These are phyloP conservation scores for Verticillium dahliae DNA, from an alignment of 2,329 filamentous ascomycete species.

Conservation along the genomic window DNA sequence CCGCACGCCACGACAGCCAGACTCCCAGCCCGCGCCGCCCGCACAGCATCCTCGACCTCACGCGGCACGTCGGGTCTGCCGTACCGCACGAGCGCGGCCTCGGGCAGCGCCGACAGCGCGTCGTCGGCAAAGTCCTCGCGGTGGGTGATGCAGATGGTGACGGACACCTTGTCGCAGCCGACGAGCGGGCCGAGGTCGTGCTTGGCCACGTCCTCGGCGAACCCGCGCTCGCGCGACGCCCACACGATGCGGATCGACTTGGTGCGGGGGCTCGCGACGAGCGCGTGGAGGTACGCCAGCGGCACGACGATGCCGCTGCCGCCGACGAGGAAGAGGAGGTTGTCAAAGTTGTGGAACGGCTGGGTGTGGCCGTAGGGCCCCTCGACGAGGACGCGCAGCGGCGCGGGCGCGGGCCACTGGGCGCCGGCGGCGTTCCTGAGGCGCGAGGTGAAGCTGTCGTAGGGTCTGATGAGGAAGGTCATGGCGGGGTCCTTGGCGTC, in stretches of 20 bases:
- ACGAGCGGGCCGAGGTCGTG: slow-evolving; percentile 23
- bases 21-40: neutral
- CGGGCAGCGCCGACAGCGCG: slow-evolving; percentile 4
- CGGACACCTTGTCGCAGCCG: slow-evolving; percentile 19
- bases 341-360: slow-evolving; percentile 28
- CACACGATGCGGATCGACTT: slow-evolving; percentile 29
- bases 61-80: slow-evolving; percentile 25
- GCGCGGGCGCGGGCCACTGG: slow-evolving; percentile 15
- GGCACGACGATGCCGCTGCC: slow-evolving; percentile 38
- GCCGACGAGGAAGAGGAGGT: slow-evolving; percentile 35
- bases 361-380: slow-evolving; percentile 37
- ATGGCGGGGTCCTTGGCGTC: slow-evolving; percentile 16
- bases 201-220: slow-evolving; percentile 26
- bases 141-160: slow-evolving; percentile 30
- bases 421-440: slow-evolving; percentile 23
- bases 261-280: slow-evolving; percentile 14
- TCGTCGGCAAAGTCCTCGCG: neutral
- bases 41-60: slow-evolving; percentile 20
- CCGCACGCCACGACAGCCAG: slow-evolving; percentile 38
- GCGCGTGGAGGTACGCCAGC: slow-evolving; percentile 26
- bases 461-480: slow-evolving; percentile 38
- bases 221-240: slow-evolving; percentile 33
- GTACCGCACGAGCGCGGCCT: slow-evolving; percentile 12
- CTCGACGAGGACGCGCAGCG: slow-evolving; percentile 32
- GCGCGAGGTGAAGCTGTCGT: slow-evolving; percentile 34